A percentile compares a stretch with the other conserved stretches of the same genome.
Evolutionary conservation across 345 rosid species (phyloP).

Genomic region (Limnanthes douglasii): DNA sequence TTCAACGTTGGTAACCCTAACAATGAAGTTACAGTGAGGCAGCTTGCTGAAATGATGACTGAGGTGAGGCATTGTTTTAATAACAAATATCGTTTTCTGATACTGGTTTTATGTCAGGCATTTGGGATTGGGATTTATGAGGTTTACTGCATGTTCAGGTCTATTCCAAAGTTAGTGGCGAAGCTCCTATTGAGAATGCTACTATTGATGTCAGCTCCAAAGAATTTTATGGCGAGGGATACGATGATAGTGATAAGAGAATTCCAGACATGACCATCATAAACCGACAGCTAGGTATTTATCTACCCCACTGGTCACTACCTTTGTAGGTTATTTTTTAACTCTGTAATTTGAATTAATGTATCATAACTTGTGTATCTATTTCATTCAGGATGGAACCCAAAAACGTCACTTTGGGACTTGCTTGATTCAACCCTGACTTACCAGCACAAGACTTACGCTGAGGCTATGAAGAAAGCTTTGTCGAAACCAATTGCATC

Average conservation of each 20-base stretch:
- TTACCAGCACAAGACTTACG: slow-evolving; percentile 85
- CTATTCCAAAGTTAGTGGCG: slow-evolving; percentile 65
- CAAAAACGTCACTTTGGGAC: slow-evolving; percentile 91
- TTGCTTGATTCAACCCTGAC: slow-evolving; percentile 89
- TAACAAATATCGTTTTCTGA: not conserved
- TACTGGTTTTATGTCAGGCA: not conserved
- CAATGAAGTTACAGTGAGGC: slow-evolving; percentile 93
- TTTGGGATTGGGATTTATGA: not conserved
- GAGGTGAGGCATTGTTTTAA: slow-evolving; percentile 27
- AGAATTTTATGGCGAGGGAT: slow-evolving; percentile 88
- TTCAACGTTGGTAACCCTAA: slow-evolving; percentile 96
- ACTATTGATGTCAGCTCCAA: slow-evolving; percentile 83
- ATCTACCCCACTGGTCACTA: not conserved
- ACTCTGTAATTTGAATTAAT: not conserved
- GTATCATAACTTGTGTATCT: not conserved
- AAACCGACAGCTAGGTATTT: slow-evolving; percentile 68
- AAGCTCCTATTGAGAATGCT: slow-evolving; percentile 40
- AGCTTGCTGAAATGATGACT: slow-evolving; percentile 98
- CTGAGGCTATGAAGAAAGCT: slow-evolving; percentile 78
- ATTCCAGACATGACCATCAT: slow-evolving; percentile 98
- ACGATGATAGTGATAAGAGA: slow-evolving; percentile 96
- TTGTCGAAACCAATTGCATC: slow-evolving; percentile 44
- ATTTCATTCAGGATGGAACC: slow-evolving; percentile 95
- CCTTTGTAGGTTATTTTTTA: not conserved
- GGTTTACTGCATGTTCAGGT: slow-evolving; percentile 27